phyloP scores from a whole-genome alignment of 495 filamentous ascomycete genomes.

The Margaritispora aquatica region DNA sequence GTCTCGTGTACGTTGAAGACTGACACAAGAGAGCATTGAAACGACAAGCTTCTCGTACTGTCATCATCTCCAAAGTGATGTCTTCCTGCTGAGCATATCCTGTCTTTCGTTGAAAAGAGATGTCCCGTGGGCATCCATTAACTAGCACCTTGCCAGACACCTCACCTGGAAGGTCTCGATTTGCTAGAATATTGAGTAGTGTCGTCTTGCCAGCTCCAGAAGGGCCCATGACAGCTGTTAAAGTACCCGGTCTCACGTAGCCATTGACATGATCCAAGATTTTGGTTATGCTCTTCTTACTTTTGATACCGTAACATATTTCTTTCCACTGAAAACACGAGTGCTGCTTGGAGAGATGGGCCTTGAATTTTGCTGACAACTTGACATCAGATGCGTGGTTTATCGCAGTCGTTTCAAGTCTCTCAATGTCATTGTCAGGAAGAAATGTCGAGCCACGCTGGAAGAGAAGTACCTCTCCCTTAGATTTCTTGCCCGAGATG shows the following conservation, averaged over 20 bases:
- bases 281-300: constrained; percentile 64
- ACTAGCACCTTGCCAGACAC: constrained; percentile 78
- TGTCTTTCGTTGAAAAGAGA: constrained; percentile 84
- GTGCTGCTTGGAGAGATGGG: constrained; percentile 41
- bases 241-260: constrained; percentile 82
- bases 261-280: constrained; percentile 79
- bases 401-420: neutral
- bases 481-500: constrained; percentile 70
- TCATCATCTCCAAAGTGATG: constrained; percentile 78
- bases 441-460: constrained; percentile 64
- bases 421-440: constrained; percentile 16
- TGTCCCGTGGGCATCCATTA: constrained; percentile 66
- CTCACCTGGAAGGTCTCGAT: constrained; percentile 75
- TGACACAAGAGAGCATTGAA: constrained; percentile 87
- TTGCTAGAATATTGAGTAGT: constrained; percentile 62
- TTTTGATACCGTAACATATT: constrained; percentile 81
- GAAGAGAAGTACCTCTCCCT: constrained; percentile 84
- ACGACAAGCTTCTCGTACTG: constrained; percentile 75
- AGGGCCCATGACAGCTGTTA: constrained; percentile 78
- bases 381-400: neutral
- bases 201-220: constrained; percentile 68
- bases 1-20: constrained; percentile 56
- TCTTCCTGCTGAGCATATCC: constrained; percentile 96
- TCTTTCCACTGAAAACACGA: constrained; percentile 78
- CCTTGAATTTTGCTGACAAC: neutral